These are phyloP conservation scores for Colletotrichum destructivum DNA, from an alignment of 2,329 filamentous ascomycete genomes.

Conservation along the genomic window DNA sequence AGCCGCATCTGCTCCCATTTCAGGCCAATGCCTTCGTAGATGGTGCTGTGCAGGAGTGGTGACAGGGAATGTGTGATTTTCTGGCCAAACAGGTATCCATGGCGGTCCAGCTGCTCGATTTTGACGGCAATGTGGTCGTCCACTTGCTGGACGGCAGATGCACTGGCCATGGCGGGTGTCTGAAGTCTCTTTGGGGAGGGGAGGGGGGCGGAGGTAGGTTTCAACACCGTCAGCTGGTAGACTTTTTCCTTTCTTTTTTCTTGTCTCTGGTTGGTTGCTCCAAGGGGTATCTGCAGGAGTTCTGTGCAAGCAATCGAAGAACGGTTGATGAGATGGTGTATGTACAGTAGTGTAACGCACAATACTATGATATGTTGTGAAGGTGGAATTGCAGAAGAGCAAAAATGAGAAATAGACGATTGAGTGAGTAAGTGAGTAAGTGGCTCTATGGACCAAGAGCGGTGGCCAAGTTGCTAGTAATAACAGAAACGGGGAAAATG, in stretches of 20 bases:
- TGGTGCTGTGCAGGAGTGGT: conserved; percentile 67
- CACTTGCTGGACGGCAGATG: conserved; percentile 25
- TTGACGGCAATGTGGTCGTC: conserved; percentile 34
- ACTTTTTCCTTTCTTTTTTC: not conserved
- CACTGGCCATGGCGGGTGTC: conserved; percentile 24
- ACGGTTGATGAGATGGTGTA: not conserved
- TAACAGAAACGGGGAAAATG: conserved; percentile 22
- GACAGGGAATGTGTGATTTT: conserved; percentile 71
- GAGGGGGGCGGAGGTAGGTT: too few species aligned
- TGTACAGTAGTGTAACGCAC: too few species aligned
- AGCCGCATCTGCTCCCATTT: conserved; percentile 68
- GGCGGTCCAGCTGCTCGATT: conserved; percentile 55
- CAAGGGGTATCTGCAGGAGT: conserved; percentile 4
- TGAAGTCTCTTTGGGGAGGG: not conserved
- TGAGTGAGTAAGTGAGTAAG: not conserved
- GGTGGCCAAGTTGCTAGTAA: not conserved
- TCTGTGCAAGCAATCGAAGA: not conserved
- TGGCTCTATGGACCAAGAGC: not conserved
- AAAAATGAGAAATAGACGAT: not conserved
- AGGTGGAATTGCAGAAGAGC: not conserved
- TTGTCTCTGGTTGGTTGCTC: not conserved
- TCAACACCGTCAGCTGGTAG: not conserved
- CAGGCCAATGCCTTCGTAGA: conserved; percentile 66
- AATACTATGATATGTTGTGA: not conserved
- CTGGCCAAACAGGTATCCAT: conserved; percentile 71